Conservation (phyloP, 2,329 filamentous ascomycete species). For the Trichothecium roseum region DNA sequence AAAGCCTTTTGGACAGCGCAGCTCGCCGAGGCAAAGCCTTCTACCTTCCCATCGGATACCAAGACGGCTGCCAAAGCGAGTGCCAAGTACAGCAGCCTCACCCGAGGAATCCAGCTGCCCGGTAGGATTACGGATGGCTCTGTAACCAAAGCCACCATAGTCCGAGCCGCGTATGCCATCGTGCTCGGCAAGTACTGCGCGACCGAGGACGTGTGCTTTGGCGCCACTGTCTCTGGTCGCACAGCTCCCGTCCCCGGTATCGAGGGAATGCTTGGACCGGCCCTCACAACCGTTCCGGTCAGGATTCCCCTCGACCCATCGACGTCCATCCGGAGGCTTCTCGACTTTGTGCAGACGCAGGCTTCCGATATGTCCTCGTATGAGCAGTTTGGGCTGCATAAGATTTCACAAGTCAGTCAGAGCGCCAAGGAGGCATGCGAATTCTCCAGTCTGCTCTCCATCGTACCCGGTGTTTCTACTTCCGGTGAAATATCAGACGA, state of each 20-base stretch:
- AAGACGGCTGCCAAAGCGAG: constrained; percentile 18
- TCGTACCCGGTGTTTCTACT: too few relatives aligned
- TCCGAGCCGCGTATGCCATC: constrained; percentile 5
- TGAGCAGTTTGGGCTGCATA: constrained; percentile 9
- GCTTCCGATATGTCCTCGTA: constrained; percentile 8
- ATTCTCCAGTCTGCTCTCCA: not conserved
- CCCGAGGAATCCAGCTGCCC: not conserved
- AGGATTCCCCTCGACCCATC: constrained; percentile 1
- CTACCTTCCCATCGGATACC: not conserved
- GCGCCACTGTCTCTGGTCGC: constrained; percentile 12
- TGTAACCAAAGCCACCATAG: constrained; percentile 8
- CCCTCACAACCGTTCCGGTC: constrained; percentile 7
- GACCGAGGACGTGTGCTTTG: constrained; percentile 12
- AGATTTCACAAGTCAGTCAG: constrained; percentile 5
- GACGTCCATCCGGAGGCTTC: not conserved
- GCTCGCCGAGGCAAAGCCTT: not conserved
- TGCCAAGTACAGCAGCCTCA: constrained; percentile 30
- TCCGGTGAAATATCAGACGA: too few relatives aligned
- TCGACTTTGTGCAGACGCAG: not conserved
- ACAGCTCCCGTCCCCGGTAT: not conserved
- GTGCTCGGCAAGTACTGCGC: constrained; percentile 8
- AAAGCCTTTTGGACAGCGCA: not conserved
- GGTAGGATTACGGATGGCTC: not conserved
- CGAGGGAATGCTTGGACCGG: constrained; percentile 6
- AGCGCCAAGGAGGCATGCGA: constrained; percentile 1